phyloP scores from a whole-genome alignment of 176 grass and related monocot genomes.

The Triticum dicoccoides region DNA sequence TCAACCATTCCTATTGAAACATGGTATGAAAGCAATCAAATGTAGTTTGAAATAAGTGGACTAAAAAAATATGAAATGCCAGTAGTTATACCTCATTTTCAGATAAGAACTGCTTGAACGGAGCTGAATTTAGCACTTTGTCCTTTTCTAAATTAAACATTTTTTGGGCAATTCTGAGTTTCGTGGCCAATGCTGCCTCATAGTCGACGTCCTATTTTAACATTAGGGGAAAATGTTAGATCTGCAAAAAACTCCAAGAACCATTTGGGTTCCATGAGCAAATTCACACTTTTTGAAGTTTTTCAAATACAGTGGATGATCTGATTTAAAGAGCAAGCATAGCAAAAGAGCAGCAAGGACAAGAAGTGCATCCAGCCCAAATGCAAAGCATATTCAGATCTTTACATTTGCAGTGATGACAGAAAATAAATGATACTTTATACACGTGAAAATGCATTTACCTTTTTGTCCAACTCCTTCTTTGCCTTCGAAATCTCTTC shows the following conservation, averaged over 20 bases:
- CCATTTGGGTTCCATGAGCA: background rate
- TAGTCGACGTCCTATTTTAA: conserved; percentile 86
- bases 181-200: conserved; percentile 71
- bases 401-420: background rate
- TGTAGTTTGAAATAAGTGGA: conserved; percentile 19
- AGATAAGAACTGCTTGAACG: conserved; percentile 88
- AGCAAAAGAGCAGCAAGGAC: background rate
- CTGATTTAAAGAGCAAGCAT: background rate
- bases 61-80: conserved; percentile 6
- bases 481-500: conserved; percentile 75
- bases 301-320: conserved; percentile 9
- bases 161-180: conserved; percentile 86
- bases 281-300: background rate
- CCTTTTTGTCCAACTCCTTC: conserved; percentile 79
- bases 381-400: background rate
- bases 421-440: background rate
- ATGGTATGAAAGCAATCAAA: conserved; percentile 9
- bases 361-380: background rate
- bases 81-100: conserved; percentile 80
- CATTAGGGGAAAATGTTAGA: conserved; percentile 2
- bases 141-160: conserved; percentile 89
- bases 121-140: conserved; percentile 71
- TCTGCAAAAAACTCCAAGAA: background rate
- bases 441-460: conserved; percentile 32
- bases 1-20: conserved; percentile 90